These are phyloP conservation scores for Physaria fendleri DNA, from an alignment of 345 rosid species.

Conservation along the genomic window DNA sequence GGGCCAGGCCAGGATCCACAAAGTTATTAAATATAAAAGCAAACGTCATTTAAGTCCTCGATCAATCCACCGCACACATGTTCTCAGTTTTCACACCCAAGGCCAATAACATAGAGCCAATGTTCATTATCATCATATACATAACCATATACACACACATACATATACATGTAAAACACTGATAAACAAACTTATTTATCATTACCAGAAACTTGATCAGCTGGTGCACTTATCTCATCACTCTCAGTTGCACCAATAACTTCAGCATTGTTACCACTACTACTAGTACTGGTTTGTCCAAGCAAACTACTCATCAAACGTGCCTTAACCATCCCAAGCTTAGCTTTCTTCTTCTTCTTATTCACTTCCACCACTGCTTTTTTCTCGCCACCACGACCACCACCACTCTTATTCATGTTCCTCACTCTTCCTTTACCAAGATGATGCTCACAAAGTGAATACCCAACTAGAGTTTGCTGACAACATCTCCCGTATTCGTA, in stretches of 20 bases:
- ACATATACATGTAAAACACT: neutral
- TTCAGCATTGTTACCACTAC: neutral
- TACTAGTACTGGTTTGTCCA: slow-evolving; percentile 38
- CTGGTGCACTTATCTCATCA: slow-evolving; percentile 27
- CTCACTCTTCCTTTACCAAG: slow-evolving; percentile 90
- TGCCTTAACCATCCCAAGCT: slow-evolving; percentile 89
- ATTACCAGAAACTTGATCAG: slow-evolving; percentile 20
- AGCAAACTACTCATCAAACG: slow-evolving; percentile 90
- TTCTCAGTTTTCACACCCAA: slow-evolving; percentile 6
- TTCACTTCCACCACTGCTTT: slow-evolving; percentile 6
- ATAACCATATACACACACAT: neutral
- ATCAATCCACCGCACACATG: slow-evolving; percentile 10
- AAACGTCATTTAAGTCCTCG: neutral
- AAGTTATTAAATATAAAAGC: neutral
- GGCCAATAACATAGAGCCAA: slow-evolving; percentile 21
- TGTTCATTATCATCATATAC: slow-evolving; percentile 18
- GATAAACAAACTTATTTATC: slow-evolving; percentile 24
- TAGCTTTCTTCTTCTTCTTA: slow-evolving; percentile 63
- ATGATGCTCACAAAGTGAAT: slow-evolving; percentile 95
- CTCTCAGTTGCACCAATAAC: too few species aligned
- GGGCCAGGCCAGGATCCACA: too few species aligned
- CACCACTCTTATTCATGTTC: slow-evolving; percentile 42
- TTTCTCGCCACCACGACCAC: slow-evolving; percentile 22
- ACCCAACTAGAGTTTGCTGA: slow-evolving; percentile 86
- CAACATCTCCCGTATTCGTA: slow-evolving; percentile 61